phyloP scores from a whole-genome alignment of 805 yeast genomes.

The Maudiozyma barnettii region DNA sequence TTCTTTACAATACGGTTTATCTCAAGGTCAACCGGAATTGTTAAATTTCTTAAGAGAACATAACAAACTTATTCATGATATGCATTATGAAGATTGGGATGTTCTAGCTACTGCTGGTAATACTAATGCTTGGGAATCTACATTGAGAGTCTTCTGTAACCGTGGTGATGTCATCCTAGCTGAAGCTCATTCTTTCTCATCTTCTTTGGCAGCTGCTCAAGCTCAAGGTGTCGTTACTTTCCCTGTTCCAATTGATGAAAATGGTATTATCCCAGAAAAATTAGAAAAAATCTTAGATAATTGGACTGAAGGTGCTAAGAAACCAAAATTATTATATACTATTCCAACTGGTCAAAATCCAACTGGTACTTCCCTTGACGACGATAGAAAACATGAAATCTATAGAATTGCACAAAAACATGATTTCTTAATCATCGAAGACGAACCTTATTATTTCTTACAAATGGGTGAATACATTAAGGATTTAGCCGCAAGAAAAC shows the following conservation, averaged over 20 bases:
- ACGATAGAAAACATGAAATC: slow-evolving; percentile 66
- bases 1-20: slow-evolving; percentile 86
- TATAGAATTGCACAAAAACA: slow-evolving; percentile 75
- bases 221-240: slow-evolving; percentile 60
- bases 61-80: slow-evolving; percentile 41
- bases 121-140: slow-evolving; percentile 84
- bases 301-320: slow-evolving; percentile 58
- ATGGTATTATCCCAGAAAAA: slow-evolving; percentile 68
- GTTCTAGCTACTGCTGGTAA: slow-evolving; percentile 67
- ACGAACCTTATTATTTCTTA: slow-evolving; percentile 94
- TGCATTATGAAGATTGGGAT: slow-evolving; percentile 61
- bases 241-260: slow-evolving; percentile 70
- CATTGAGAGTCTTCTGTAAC: slow-evolving; percentile 64
- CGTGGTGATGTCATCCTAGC: slow-evolving; percentile 77
- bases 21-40: slow-evolving; percentile 73
- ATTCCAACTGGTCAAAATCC: slow-evolving; percentile 98
- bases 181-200: slow-evolving; percentile 75
- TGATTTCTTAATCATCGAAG: slow-evolving; percentile 82
- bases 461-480: slow-evolving; percentile 76
- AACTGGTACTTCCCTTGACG: slow-evolving; percentile 76
- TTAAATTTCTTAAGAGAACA: slow-evolving; percentile 65
- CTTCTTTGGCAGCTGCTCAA: slow-evolving; percentile 72
- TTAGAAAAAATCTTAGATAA: slow-evolving; percentile 50
- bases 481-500: slow-evolving; percentile 31
- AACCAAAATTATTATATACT: slow-evolving; percentile 82